Evolutionary conservation across 345 rosid species (phyloP), one percentile per base, ranked within the genome.

Genomic region (Garcia nutans): DNA sequence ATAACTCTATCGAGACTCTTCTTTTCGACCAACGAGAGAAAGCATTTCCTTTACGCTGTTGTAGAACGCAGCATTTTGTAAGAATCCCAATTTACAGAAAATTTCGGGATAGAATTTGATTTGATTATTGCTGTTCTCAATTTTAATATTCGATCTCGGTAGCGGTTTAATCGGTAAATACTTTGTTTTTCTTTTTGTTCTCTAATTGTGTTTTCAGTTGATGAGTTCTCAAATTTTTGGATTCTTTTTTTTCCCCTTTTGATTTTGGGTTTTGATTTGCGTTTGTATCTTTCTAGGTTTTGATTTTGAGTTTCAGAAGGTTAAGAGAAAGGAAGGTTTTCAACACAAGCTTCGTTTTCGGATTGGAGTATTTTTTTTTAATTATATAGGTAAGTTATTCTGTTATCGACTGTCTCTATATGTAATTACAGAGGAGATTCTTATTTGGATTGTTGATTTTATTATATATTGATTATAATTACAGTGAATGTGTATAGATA

Each of bases 331-430:
- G 26, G 56, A 23, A 15, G 31, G 42, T 58, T 44, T 24, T 31
- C 11, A 47, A 3, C 13, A 52, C 3, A 62, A 70, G 31, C 13
- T 55, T 31, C 2, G 24, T 23, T 44, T 41, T 72, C 54, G 17
- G 67, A 72, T 72, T 72, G 23, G 55, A 60, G 6, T 54, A 54
- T 17, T 3, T 54, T 72, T 23, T 37, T 37, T 37, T 3, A 3
- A 24, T 22, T 59, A 41, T 72, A 44, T 72, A 5, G 75, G 75
- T 72, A 72, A 24, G 16, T 72, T 42, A 26, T 23, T 42, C 10
- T 5, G 1, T 24, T 54, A 5, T 17, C 20, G 58, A 15, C 3
- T 37, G 41, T 37, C 6, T 37, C 37, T 33, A 33, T 3, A 5
- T 0, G 6, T 0, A 33, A 3, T 2, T 5, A 37, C 0, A 37